Evolutionary conservation across 2,329 filamentous ascomycete species (phyloP), one percentile per base, ranked within the genome.

Genomic region (Alternaria dauci): DNA sequence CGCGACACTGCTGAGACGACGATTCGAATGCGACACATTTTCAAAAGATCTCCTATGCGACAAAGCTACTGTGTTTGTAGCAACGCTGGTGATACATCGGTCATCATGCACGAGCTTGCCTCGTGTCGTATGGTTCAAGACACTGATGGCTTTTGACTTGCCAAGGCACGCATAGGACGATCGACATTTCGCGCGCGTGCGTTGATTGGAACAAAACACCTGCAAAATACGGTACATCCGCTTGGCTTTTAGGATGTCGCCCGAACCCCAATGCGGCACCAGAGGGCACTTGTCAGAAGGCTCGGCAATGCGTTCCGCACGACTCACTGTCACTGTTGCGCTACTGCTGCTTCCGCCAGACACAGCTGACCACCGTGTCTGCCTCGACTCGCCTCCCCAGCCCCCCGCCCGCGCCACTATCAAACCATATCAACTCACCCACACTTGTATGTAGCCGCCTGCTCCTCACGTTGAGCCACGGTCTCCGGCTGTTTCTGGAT

Each of bases 31-130:
- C 51, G 39, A 34, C 26, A 25, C 26, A 43, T 9, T 23, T 26
- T 8, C 16, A 46, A 51, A 7, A 55, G 16, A 28, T 26, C 20
- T 48, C 51, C 42, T 30, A 51, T 32, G 43, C 44, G 52, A 59
- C 32, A 44, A 5, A 25, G 39, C 32, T 50, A 50, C 16, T n/a
- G 25, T 50, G 1, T 5, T 42, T 25, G 11, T 50, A 34, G 46
- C 20, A 48, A 20, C 30, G 18, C 46, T 7, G 28, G n/a, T 34
- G 30, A 36, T 50, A 23, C 30, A 8, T 50, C 8, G 26, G 32
- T 14, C 25, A 14, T 38, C 20, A 38, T 14, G 8, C 46, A 20
- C 46, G 25, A 23, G 46, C 32, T 50, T 38, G 23, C 32, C 32
- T 25, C 26, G 46, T 25, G 34, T 38, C 20, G 16, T 36, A 38